These are phyloP conservation scores for Stygiomarasmius scandens DNA, from an alignment of 1,284 basidiomycete species.

Conservation along the genomic window DNA sequence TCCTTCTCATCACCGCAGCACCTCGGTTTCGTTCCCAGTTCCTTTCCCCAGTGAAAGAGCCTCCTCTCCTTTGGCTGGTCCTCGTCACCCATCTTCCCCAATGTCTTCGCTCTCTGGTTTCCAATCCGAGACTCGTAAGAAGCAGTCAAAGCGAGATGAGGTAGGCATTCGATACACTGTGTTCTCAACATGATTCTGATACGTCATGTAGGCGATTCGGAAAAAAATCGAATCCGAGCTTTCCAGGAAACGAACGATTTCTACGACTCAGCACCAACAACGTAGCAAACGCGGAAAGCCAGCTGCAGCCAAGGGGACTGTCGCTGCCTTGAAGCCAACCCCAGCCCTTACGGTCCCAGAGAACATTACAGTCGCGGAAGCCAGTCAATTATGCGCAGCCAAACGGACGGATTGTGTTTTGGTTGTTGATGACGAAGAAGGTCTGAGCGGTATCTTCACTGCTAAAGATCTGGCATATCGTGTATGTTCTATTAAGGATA, in stretches of 20 bases:
- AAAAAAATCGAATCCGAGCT: conserved; percentile 98
- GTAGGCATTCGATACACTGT: conserved; percentile 61
- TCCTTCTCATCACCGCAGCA: conserved; percentile 44
- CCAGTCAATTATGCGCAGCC: conserved; percentile 97
- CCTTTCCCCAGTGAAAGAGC: conserved; percentile 29
- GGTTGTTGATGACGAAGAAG: conserved; percentile 98
- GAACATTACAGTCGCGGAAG: conserved; percentile 95
- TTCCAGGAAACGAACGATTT: conserved; percentile 88
- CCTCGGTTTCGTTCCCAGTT: conserved; percentile 33
- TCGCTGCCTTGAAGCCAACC: conserved; percentile 93
- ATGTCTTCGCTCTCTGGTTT: conserved; percentile 73
- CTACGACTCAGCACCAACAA: conserved; percentile 59
- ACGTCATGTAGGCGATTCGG: conserved; percentile 80
- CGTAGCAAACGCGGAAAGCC: conserved; percentile 56
- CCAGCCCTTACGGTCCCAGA: conserved; percentile 98
- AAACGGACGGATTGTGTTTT: conserved; percentile 99
- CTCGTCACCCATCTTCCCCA: conserved; percentile 32
- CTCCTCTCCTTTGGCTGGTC: conserved; percentile 26
- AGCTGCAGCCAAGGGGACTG: conserved; percentile 86
- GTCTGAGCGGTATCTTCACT: conserved; percentile 98
- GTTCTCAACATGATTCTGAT: neutral
- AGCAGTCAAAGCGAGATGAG: conserved; percentile 90
- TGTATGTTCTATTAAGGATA: conserved; percentile 47
- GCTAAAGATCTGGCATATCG: conserved; percentile 99
- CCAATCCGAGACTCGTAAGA: conserved; percentile 80